Evolutionary conservation across 1,139 yeast genomes (phyloP), one percentile per base, ranked within the genome.

Genomic region (Torulaspora globosa): DNA sequence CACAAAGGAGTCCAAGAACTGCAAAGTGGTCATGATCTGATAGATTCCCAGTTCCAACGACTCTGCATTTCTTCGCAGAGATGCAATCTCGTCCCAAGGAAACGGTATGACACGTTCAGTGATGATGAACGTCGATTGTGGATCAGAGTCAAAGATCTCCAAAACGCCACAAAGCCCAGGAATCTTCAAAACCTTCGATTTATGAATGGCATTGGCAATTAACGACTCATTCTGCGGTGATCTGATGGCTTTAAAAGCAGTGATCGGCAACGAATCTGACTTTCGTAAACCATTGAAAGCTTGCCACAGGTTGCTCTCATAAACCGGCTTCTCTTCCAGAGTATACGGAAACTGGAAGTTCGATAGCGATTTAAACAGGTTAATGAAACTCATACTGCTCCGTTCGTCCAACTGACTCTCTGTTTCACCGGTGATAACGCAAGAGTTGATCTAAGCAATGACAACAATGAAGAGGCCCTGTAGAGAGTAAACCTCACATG

Each of bases 91-190:
- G 23, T 52, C 49, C 14, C 65, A 61, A 27, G 66, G 58, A 45
- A 88, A 70, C 0, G 95, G 94, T n/a, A 61, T 58, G 1, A 84
- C 88, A 11, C 79, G 75, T 63, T 92, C 98, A 1, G 96, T 84
- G 8, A 89, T 74, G 23, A 90, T 73, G 56, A 84, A 82, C n/a
- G 85, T 67, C 18, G 73, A 69, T 39, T 82, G 87, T 34, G 75
- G 74, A 60, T 84, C 70, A 11, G 63, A 63, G 51, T 74, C 95
- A 44, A 81, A 73, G 28, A 84, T 78, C 54, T 90, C 97, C 10
- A 86, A 57, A 12, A 81, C 76, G 35, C 75, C 71, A 43, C 89
- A 70, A 16, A 89, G 75, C 0, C 95, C 95, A 0, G 98, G 98
- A 24, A 86, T 73, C 50, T 82, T 79, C 59, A 89, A 71, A 26